Evolutionary conservation across 1,284 basidiomycete genomes (phyloP), one percentile per base, ranked within the genome.

Genomic region (Amylostereum chailletii): DNA sequence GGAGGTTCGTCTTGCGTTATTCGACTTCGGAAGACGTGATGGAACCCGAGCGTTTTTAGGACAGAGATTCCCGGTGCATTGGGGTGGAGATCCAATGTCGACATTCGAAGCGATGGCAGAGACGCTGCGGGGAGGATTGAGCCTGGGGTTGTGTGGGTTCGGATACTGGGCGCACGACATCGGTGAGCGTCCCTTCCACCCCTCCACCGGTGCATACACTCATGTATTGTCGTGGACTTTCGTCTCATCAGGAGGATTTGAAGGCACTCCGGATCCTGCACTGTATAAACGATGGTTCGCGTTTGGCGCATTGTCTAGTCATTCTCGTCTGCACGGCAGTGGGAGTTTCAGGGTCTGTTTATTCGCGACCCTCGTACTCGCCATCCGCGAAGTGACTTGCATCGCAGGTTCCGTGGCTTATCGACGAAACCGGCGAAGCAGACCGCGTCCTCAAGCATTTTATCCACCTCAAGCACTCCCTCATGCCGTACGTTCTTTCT

Each of bases 61-160:
- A 38, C 66, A 63, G 54, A 64, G 42, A 30, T 43, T 43, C 62
- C 11, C 45, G 26, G 66, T 81, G 63, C 81, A 84, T 58, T 87
- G 85, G 85, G 83, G 84, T 34, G 85, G 85, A 2, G 85, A 89
- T 55, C 86, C 83, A 62, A 83, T 86, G 62, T 83, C 81, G 9
- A 85, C 83, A 0, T 87, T 78, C 65, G 83, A 86, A 60, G 86
- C 83, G 4, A 88, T 89, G 84, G 80, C 80, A 0, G 84, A 88
- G 65, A 78, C 82, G 0, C 67, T 87, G 39, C 74, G 84, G 4
- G 85, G 86, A 5, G 76, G 76, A 6, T 65, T 88, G 34, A 83
- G 80, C 48, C 65, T 88, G 54, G 81, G 81, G 1, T 55, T 75
- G 1, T 86, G 83, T 26, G 84, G 85, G 2, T 87, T 86, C 58